phyloP scores from a whole-genome alignment of 208 protist genomes.

The Crithidia expoeki region DNA sequence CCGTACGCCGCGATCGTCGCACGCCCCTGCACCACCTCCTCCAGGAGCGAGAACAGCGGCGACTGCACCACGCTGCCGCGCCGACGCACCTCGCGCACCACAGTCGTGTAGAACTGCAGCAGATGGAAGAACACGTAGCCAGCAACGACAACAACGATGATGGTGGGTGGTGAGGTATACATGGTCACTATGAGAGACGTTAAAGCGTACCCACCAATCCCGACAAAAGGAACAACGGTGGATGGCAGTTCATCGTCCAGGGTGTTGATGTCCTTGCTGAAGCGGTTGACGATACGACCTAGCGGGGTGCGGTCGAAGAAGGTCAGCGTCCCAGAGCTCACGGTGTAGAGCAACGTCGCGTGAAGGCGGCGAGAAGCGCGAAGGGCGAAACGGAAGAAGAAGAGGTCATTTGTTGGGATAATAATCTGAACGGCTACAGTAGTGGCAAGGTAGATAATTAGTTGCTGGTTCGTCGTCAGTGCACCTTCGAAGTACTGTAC shows the following conservation, averaged over 20 bases:
- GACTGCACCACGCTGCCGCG: slow-evolving; percentile 87
- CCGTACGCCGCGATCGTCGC: slow-evolving; percentile 86
- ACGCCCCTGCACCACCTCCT: slow-evolving; percentile 89
- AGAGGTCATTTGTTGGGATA: slow-evolving; percentile 3
- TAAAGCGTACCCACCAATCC: slow-evolving; percentile 53
- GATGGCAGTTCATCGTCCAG: slow-evolving; percentile 76
- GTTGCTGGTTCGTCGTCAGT: slow-evolving; percentile 24
- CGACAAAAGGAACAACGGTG: slow-evolving; percentile 53
- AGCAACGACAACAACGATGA: slow-evolving; percentile 55
- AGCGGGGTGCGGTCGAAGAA: slow-evolving; percentile 96
- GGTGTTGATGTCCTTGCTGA: slow-evolving; percentile 88
- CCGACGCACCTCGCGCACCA: slow-evolving; percentile 88
- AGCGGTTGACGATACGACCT: slow-evolving; percentile 95
- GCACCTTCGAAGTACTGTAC: slow-evolving; percentile 34
- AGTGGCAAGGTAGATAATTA: slow-evolving; percentile 26
- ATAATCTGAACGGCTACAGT: slow-evolving; percentile 12
- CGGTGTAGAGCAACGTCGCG: slow-evolving; percentile 46
- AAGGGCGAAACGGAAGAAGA: slow-evolving; percentile 47
- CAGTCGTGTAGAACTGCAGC: slow-evolving; percentile 86
- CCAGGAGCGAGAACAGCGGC: slow-evolving; percentile 93
- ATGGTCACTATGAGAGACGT: slow-evolving; percentile 54
- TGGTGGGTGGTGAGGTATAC: slow-evolving; percentile 43
- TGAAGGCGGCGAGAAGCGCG: slow-evolving; percentile 67
- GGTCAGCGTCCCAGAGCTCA: slow-evolving; percentile 58
- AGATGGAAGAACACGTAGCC: slow-evolving; percentile 85